These are phyloP conservation scores for Glycine tomentella DNA, from an alignment of 306 rosid genomes.

Conservation along the genomic window DNA sequence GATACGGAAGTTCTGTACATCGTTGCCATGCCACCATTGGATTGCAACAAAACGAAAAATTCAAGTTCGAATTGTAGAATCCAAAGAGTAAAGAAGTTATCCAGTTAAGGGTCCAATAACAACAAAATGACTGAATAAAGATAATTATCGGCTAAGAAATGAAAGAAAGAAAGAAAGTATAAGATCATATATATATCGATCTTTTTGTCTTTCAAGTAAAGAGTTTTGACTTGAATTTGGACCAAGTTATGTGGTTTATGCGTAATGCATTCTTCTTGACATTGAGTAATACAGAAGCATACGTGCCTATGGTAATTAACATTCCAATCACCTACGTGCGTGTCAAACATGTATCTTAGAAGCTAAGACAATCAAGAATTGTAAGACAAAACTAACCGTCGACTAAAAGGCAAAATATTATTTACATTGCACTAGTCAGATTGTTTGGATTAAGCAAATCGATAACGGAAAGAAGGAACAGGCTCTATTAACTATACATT, in stretches of 20 bases:
- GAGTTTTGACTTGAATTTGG: slow-evolving; percentile 29
- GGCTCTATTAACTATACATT: not conserved
- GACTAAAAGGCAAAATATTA: not conserved
- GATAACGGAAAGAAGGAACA: not conserved
- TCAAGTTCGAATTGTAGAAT: slow-evolving; percentile 33
- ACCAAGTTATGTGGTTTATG: not conserved
- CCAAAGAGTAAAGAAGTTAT: not conserved
- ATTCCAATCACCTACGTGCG: slow-evolving; percentile 21
- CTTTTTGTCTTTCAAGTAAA: slow-evolving; percentile 42
- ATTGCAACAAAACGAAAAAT: no score
- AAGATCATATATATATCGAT: not conserved
- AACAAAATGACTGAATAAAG: not conserved
- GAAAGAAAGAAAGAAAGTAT: not conserved
- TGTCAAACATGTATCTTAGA: slow-evolving; percentile 35
- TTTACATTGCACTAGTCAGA: not conserved
- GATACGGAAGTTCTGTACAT: slow-evolving; percentile 47
- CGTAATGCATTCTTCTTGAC: slow-evolving; percentile 11
- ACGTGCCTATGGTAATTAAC: not conserved
- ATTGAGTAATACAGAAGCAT: slow-evolving; percentile 49
- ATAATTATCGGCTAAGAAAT: not conserved
- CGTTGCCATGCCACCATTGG: not conserved
- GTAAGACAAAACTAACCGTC: not conserved
- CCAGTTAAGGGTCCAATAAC: slow-evolving; percentile 10
- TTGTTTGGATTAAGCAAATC: not conserved
- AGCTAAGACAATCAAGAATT: slow-evolving; percentile 31